Base-by-base conservation (phyloP, 441 rosid species). In the Aleurites moluccanus region DNA sequence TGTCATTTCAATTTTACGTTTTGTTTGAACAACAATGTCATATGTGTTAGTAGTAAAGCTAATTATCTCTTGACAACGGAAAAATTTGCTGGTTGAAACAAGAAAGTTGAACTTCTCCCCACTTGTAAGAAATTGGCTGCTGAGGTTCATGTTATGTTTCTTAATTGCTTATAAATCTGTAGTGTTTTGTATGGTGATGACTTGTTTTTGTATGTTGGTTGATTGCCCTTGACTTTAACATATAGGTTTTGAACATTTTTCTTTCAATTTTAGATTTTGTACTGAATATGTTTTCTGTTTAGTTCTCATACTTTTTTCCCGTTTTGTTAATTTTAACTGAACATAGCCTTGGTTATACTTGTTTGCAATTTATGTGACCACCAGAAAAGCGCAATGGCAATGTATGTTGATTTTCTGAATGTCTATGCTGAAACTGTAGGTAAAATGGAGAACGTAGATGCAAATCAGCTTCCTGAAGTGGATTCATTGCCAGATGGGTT, bases 401-500 rank as follows among this genome's bases (percentile, higher is more conserved):
- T 59, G 30, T 30, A 13, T 71, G 20, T 64, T 45, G 38, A 55
- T 45, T 30, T 56, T 21, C 10, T 9, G 16, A 64, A 15, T 64
- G 15, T 56, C 44, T 21, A 61, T 44, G 14, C 13, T 50, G 35
- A 25, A 25, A 45, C 28, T 57, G 42, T 70, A 75, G 86, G 79
- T 72, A 45, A 64, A 84, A 92, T 92, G 98, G 96, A 90, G 85
- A 86, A 81, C 70, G 73, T 81, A 59, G 86, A 73, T 53, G 86
- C 88, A 73, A 86, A 86, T 82, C 86, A 87, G 84, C 97, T 94
- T 65, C 98, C 99, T 45, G 97, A 91, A 80, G 99, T 88, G 63
- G 96, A 91, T 80, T 81, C 97, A 47, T 78, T 94, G 80, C 99
- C 99, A 6, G 96, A 91, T 82, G 99, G 99, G 67, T 92, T 92